Evolutionary conservation across 2,329 filamentous ascomycete species (phyloP).

Genomic region (Coniochaeta prunicola): DNA sequence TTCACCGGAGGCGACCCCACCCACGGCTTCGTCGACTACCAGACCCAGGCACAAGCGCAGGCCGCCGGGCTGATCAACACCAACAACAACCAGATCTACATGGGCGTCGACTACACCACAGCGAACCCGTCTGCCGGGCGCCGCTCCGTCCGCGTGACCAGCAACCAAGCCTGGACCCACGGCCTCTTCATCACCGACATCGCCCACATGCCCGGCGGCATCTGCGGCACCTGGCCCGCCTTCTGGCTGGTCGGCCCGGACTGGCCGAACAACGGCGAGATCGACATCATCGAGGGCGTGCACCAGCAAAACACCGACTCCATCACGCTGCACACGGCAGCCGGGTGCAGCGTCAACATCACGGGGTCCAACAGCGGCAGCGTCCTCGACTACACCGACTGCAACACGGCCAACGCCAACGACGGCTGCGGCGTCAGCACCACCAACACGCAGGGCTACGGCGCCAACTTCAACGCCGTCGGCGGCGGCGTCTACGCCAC

Average conservation of each 20-base stretch:
- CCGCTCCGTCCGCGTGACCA: neutral
- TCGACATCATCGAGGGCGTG: neutral
- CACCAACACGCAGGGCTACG: neutral
- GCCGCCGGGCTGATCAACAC: neutral
- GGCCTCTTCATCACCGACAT: neutral
- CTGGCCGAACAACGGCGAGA: neutral
- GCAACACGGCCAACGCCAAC: neutral
- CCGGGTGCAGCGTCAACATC: too few species aligned
- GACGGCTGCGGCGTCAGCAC: neutral
- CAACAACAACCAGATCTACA: neutral
- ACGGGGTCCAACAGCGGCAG: too few species aligned
- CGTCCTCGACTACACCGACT: too few species aligned
- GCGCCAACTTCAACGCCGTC: neutral
- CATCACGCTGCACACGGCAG: too few species aligned
- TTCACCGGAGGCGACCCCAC: neutral
- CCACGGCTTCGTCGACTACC: neutral
- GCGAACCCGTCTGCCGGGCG: neutral
- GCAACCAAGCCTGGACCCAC: neutral
- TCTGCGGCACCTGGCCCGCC: neutral
- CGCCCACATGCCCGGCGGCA: neutral
- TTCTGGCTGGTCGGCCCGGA: neutral
- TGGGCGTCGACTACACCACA: neutral
- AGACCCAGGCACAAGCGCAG: neutral
- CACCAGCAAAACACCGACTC: too few species aligned
- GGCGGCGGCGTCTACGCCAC: slow-evolving; percentile 34